Conservation (phyloP, 306 rosid genomes). For the Boehmeria nivea region DNA sequence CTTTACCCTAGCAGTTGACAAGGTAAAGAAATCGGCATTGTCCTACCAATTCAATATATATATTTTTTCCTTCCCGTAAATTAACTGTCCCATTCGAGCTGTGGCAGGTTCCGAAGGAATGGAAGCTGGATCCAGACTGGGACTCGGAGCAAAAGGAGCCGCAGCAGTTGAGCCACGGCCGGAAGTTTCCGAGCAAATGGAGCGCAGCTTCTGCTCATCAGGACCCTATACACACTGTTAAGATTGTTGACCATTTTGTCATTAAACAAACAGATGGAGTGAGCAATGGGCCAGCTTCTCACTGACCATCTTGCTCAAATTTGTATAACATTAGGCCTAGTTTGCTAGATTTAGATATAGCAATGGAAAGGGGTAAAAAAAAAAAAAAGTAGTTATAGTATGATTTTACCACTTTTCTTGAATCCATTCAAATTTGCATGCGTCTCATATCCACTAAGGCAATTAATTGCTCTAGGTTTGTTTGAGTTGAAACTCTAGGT, state of each 20-base stretch:
- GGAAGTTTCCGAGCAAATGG: constrained; percentile 54
- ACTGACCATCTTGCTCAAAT: constrained; percentile 44
- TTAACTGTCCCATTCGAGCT: background rate
- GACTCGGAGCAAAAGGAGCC: constrained; percentile 37
- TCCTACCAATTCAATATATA: background rate
- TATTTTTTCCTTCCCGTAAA: background rate
- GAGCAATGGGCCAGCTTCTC: constrained; percentile 32
- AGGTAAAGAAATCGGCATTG: constrained; percentile 37
- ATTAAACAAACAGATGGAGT: constrained; percentile 38
- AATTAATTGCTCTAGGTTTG: no score
- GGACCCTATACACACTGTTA: constrained; percentile 78
- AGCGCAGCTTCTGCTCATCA: constrained; percentile 51
- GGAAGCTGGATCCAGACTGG: constrained; percentile 61
- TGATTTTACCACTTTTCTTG: no score
- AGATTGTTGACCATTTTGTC: constrained; percentile 77
- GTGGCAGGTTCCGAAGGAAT: constrained; percentile 48
- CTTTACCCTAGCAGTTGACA: constrained; percentile 86
- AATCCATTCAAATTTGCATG: no score
- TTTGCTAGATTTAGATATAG: constrained; percentile 16
- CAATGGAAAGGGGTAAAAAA: no score
- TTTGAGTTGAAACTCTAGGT: no score
- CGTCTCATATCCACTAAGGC: no score
- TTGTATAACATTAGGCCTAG: constrained; percentile 15
- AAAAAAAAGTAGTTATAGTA: no score
- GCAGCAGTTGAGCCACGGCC: constrained; percentile 35